Evolutionary conservation across 2,329 filamentous ascomycete species (phyloP).

Genomic region (Sporothrix curviconia): DNA sequence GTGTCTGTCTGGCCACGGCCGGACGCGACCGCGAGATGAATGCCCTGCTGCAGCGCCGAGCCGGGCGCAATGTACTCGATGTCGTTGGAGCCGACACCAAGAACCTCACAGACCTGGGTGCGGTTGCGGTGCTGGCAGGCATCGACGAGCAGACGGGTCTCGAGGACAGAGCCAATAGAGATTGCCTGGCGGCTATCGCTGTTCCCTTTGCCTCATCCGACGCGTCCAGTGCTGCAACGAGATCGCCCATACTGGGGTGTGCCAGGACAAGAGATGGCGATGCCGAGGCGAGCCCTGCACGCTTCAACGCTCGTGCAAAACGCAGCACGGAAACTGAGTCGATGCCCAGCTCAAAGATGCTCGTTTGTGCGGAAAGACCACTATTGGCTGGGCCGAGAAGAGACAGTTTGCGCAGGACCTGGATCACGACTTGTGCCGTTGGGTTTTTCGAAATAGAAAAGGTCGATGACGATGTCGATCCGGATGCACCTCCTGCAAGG

Average conservation of each 20-base stretch:
- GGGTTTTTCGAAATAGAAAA: neutral
- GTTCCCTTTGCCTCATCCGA: too few species aligned
- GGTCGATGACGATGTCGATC: too few species aligned
- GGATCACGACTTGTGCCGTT: neutral
- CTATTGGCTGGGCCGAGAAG: constrained; percentile 33
- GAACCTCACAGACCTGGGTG: constrained; percentile 41
- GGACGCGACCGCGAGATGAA: constrained; percentile 65
- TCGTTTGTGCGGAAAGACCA: constrained; percentile 49
- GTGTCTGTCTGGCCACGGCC: constrained; percentile 39
- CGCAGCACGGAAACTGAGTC: constrained; percentile 81
- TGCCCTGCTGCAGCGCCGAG: constrained; percentile 79
- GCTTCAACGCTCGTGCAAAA: constrained; percentile 58
- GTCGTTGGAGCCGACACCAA: constrained; percentile 44
- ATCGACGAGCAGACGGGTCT: constrained; percentile 53
- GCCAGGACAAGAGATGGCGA: constrained; percentile 63
- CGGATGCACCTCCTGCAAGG: too few species aligned
- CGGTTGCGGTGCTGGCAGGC: constrained; percentile 59
- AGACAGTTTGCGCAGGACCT: constrained; percentile 48
- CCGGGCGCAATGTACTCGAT: constrained; percentile 75
- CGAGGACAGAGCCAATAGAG: constrained; percentile 29
- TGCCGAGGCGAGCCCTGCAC: constrained; percentile 57
- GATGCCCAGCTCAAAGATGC: constrained; percentile 77
- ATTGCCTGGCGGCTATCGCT: constrained; percentile 9
- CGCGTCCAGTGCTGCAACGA: constrained; percentile 39
- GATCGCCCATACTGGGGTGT: constrained; percentile 44